Conservation (phyloP, 192 early-diverging fungal genomes). For the Entrophospora sp. region DNA sequence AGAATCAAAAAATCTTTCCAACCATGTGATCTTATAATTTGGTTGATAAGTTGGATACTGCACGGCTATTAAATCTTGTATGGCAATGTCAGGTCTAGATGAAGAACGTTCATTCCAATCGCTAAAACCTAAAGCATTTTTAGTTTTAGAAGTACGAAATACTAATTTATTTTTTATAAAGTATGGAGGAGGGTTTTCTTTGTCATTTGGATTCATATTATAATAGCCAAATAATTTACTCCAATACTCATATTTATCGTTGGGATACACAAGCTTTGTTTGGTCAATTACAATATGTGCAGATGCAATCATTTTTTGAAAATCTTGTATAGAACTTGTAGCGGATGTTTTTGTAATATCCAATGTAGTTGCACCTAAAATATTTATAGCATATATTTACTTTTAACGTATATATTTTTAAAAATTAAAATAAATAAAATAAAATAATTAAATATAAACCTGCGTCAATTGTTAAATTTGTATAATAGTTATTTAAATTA, state of each 20-base stretch:
- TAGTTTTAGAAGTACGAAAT: constrained; percentile 8
- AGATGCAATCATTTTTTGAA: too few species aligned
- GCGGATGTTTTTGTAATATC: not conserved
- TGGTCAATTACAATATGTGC: too few species aligned
- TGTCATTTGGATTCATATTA: not conserved
- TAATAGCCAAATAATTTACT: constrained; percentile 16
- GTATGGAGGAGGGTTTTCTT: not conserved
- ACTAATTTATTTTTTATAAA: constrained; percentile 12
- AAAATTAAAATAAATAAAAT: not conserved
- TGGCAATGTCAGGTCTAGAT: constrained; percentile 20
- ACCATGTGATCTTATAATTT: constrained; percentile 11
- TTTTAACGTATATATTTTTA: not conserved
- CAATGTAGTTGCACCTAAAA: not conserved
- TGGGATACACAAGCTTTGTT: too few species aligned
- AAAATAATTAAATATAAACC: not conserved
- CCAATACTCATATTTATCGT: too few species aligned
- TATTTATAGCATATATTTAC: not conserved
- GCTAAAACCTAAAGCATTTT: not conserved
- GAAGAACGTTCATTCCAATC: constrained; percentile 19
- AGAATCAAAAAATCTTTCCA: constrained; percentile 7
- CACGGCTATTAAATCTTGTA: constrained; percentile 22
- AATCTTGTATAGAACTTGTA: too few species aligned
- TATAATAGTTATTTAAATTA: not conserved
- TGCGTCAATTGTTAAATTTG: not conserved
- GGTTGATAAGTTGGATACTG: constrained; percentile 23